These are phyloP conservation scores for Fraxinus greggii DNA, from an alignment of 305 asterid genomes.

Conservation along the genomic window DNA sequence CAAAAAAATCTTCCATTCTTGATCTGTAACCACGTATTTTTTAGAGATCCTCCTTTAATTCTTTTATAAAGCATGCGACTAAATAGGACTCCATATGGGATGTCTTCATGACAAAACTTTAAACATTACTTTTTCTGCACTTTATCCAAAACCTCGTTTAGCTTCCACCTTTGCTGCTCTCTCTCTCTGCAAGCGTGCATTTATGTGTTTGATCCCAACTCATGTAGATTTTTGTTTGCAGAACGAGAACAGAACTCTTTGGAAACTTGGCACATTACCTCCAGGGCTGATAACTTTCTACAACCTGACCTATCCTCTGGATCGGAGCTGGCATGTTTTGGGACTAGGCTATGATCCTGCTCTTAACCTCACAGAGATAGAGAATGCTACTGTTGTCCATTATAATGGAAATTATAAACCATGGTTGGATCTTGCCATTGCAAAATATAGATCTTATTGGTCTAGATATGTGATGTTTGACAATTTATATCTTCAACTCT, in stretches of 20 bases:
- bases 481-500: constrained; percentile 61
- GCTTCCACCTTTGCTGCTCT: constrained; percentile 4
- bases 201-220: not conserved
- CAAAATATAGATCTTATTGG: constrained; percentile 87
- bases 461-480: constrained; percentile 64
- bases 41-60: not conserved
- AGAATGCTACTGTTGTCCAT: constrained; percentile 87
- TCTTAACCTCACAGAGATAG: constrained; percentile 78
- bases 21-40: not conserved
- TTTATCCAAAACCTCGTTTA: not conserved
- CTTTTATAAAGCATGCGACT: not conserved
- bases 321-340: constrained; percentile 88
- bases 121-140: not conserved
- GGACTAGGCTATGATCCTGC: constrained; percentile 99
- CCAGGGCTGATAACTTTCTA: constrained; percentile 91
- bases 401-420: constrained; percentile 96
- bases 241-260: constrained; percentile 89
- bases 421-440: constrained; percentile 93
- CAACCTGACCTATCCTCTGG: constrained; percentile 83
- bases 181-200: not conserved
- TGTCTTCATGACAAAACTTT: not conserved
- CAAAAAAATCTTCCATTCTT: not conserved
- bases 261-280: constrained; percentile 97
- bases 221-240: constrained; percentile 34
- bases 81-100: not conserved